Evolutionary conservation across 441 rosid genomes (phyloP), one percentile per base, ranked within the genome.

Genomic region (Rhodomyrtus psidioides): DNA sequence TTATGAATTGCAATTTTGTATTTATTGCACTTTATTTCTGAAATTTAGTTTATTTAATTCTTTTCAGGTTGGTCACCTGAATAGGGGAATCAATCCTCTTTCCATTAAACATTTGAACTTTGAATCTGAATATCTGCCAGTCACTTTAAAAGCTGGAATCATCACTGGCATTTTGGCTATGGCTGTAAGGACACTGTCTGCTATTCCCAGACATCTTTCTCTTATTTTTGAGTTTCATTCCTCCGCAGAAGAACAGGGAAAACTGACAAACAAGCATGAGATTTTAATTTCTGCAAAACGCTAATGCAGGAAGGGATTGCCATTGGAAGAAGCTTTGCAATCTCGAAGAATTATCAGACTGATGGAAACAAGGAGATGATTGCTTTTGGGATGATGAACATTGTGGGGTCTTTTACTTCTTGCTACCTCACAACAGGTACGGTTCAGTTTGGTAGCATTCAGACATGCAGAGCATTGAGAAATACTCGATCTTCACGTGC

Each of bases 291-390:
- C n/a, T 65, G 12, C 49, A 65, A 34, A 46, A 34, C 79, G 19
- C 39, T 34, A 34, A 34, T 83, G 79, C 93, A 96, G 98, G 99
- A 96, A 91, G 99, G 99, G 28, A 93, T 96, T 86, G 98, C 99
- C 24, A 93, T 96, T 27, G 98, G 96, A 85, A 91, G 98, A 85
- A 95, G 98, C 89, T 96, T 95, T 89, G 99, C 96, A 39, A 89
- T 93, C 75, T 84, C 93, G 88, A 90, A 89, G 81, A 96, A 94
- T 86, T 94, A 95, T 82, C 98, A 95, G 88, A 93, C 91, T 10
- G 99, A 96, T 87, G 99, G 99, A 34, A 96, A 94, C 91, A 96
- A 96, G 86, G 99, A 96, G 92, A 96, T 96, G 91, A 83, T 94
- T 39, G 98, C 99, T 60, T 95, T 95, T 86, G 99, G 99, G 83